phyloP scores from a whole-genome alignment of 1,284 basidiomycete genomes.

The Apiotrichum montevideense region DNA sequence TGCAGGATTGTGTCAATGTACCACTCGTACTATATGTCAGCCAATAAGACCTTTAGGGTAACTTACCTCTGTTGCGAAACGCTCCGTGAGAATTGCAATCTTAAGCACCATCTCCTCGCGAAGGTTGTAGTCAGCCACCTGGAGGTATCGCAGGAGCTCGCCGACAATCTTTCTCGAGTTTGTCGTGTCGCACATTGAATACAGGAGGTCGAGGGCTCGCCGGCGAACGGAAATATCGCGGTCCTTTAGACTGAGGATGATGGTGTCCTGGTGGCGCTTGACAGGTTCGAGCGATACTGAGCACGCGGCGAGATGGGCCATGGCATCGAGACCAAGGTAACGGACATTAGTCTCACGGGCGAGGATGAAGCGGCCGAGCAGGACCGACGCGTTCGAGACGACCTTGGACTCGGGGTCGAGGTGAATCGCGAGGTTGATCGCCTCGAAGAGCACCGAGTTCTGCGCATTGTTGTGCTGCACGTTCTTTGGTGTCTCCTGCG shows the following conservation, averaged over 20 bases:
- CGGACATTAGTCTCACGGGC: conserved; percentile 98
- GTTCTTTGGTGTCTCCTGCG: conserved; percentile 87
- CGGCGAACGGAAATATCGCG: conserved; percentile 95
- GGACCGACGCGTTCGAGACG: conserved; percentile 80
- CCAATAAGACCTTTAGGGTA: conserved; percentile 9
- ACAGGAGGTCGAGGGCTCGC: conserved; percentile 87
- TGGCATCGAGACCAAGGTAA: conserved; percentile 94
- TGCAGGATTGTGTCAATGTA: conserved; percentile 95
- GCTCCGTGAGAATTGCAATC: conserved; percentile 95
- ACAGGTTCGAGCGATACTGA: conserved; percentile 84
- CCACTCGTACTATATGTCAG: conserved; percentile 65
- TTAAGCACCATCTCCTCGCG: conserved; percentile 98
- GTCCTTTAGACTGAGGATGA: conserved; percentile 88
- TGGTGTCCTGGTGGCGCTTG: conserved; percentile 92
- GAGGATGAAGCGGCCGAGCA: conserved; percentile 90
- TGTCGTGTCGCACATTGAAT: conserved; percentile 96
- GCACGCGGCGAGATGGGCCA: conserved; percentile 94
- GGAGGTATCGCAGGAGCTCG: conserved; percentile 85
- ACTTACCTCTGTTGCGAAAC: conserved; percentile 75
- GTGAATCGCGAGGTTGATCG: conserved; percentile 95
- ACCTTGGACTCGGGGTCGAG: conserved; percentile 85
- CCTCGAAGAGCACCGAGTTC: conserved; percentile 96
- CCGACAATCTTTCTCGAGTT: conserved; percentile 94
- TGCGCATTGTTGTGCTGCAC: conserved; percentile 99
- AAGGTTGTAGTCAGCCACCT: conserved; percentile 89